Conservation (phyloP, 139 green algal species). For the Chlorella vulgaris region DNA sequence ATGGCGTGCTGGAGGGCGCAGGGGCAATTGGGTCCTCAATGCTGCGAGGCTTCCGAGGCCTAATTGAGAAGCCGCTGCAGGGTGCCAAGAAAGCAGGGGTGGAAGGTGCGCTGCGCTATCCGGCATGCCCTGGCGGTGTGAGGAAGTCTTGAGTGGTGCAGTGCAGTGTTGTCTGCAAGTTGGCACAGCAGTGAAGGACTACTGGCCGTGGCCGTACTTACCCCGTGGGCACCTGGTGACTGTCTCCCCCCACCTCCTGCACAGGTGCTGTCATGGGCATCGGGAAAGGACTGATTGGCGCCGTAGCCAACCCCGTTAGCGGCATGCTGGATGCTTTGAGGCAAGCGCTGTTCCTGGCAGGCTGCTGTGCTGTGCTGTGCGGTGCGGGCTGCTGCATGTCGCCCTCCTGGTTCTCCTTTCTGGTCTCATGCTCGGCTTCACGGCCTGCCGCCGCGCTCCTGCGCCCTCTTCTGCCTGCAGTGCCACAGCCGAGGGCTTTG, state of each 20-base stretch:
- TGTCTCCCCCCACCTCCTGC: too few species aligned
- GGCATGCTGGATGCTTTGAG: constrained; percentile 73
- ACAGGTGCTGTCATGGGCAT: constrained; percentile 60
- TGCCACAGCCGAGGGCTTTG: constrained; percentile 68
- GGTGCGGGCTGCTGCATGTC: neutral
- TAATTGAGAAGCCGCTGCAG: constrained; percentile 85
- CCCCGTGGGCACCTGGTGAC: too few species aligned
- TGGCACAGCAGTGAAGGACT: neutral
- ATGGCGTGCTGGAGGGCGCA: constrained; percentile 80
- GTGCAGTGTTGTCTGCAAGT: too few species aligned
- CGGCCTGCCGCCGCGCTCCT: too few species aligned
- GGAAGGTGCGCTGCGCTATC: constrained; percentile 45
- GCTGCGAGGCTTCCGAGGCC: constrained; percentile 74
- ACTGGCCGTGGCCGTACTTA: neutral
- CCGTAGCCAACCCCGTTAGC: constrained; percentile 74
- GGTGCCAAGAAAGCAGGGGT: constrained; percentile 76
- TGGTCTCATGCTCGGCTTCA: too few species aligned
- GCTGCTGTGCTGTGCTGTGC: neutral
- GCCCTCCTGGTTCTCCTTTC: too few species aligned
- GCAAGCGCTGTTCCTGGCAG: too few species aligned
- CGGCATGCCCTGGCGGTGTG: too few species aligned
- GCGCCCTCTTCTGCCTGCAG: neutral
- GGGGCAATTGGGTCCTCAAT: constrained; percentile 73
- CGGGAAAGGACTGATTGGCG: constrained; percentile 82
- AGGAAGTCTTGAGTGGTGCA: too few species aligned